These are phyloP conservation scores for Trapa incisa DNA, from an alignment of 345 rosid species.

Conservation along the genomic window DNA sequence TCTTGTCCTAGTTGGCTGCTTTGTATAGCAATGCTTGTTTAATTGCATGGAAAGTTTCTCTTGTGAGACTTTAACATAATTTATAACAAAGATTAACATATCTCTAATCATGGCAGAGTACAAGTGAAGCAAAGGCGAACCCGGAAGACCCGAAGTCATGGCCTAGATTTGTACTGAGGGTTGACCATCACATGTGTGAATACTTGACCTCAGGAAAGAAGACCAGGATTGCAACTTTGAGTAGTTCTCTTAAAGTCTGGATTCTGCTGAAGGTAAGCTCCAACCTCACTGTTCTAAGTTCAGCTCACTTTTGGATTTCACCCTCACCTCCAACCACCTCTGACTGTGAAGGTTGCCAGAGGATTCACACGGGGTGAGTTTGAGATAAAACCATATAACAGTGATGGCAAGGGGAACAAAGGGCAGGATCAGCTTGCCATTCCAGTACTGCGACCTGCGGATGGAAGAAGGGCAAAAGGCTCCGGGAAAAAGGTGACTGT, in stretches of 20 bases:
- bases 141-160: constrained; percentile 67
- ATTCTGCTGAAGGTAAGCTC: constrained; percentile 64
- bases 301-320: background rate
- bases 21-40: background rate
- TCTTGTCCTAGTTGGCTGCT: too few species aligned
- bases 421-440: constrained; percentile 47
- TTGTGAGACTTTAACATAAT: background rate
- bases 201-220: constrained; percentile 76
- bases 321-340: constrained; percentile 3
- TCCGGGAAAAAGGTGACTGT: constrained; percentile 62
- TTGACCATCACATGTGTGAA: constrained; percentile 75
- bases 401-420: constrained; percentile 42
- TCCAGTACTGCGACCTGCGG: constrained; percentile 45
- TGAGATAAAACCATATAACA: constrained; percentile 63
- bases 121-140: constrained; percentile 41
- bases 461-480: constrained; percentile 35
- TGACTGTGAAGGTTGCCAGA: constrained; percentile 55
- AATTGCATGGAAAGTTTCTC: background rate
- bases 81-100: background rate
- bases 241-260: constrained; percentile 95
- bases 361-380: constrained; percentile 71
- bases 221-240: constrained; percentile 69
- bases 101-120: constrained; percentile 36
- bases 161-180: constrained; percentile 75
- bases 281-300: background rate